These are phyloP conservation scores for Batkoa obscura DNA, from an alignment of 371 early-diverging fungal species.

Conservation along the genomic window DNA sequence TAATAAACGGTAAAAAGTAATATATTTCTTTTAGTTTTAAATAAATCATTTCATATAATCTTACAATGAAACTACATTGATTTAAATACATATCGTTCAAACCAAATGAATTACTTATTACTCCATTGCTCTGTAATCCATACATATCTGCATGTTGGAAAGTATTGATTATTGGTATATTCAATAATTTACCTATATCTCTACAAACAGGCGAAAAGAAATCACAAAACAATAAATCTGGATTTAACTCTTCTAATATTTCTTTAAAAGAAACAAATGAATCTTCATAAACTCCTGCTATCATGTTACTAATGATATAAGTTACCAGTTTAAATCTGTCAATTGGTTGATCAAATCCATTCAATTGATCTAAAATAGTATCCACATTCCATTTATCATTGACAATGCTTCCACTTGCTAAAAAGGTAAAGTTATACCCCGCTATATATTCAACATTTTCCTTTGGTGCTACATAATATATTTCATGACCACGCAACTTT, in stretches of 20 bases:
- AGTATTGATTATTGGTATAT: neutral
- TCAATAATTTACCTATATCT: neutral
- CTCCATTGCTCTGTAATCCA: neutral
- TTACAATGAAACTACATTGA: neutral
- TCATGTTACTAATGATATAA: neutral
- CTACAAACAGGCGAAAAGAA: neutral
- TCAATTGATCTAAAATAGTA: neutral
- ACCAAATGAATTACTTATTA: neutral
- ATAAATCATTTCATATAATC: neutral
- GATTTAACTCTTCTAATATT: neutral
- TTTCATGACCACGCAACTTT: neutral
- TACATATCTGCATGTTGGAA: neutral
- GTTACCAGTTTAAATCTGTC: neutral
- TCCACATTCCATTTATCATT: neutral
- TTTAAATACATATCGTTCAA: neutral
- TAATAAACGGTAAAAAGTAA: neutral
- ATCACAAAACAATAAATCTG: conserved; percentile 1
- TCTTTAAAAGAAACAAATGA: neutral
- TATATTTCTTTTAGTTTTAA: neutral
- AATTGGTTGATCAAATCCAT: neutral
- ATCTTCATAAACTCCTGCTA: neutral
- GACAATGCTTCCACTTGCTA: neutral
- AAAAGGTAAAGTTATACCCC: neutral
- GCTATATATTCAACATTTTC: neutral
- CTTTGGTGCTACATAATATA: neutral